Percentiles rank a stretch among this genome's conserved stretches.
phyloP scores from a whole-genome alignment of 306 rosid species.

The Glycine latifolia region DNA sequence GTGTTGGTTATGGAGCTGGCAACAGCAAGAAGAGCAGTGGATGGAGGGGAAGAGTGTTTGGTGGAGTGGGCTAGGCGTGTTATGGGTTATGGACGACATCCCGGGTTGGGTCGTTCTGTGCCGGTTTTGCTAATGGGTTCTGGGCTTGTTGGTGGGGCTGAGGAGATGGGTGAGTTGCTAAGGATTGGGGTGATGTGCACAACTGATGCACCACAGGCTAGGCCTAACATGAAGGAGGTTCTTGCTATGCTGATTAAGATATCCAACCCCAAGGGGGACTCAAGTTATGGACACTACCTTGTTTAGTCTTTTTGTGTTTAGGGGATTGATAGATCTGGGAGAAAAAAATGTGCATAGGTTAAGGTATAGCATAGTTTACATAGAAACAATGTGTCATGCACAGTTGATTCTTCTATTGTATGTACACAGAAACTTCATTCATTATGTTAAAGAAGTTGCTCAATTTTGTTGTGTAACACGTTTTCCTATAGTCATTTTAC shows the following conservation, averaged over 20 bases:
- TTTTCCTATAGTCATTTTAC: neutral
- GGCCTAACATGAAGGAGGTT: constrained; percentile 98
- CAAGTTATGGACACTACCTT: constrained; percentile 46
- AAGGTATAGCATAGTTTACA: constrained; percentile 43
- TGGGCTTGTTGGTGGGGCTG: constrained; percentile 71
- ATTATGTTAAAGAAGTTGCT: constrained; percentile 41
- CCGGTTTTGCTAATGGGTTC: constrained; percentile 71
- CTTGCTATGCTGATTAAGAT: constrained; percentile 70
- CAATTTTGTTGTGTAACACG: constrained; percentile 40
- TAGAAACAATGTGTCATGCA: constrained; percentile 33
- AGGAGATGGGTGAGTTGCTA: constrained; percentile 81
- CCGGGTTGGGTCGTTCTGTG: constrained; percentile 49
- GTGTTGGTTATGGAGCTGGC: constrained; percentile 89
- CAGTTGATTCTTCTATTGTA: constrained; percentile 49
- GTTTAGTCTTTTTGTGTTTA: constrained; percentile 46
- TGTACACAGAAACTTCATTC: constrained; percentile 60
- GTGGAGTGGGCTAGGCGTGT: constrained; percentile 88
- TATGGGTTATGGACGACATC: constrained; percentile 60
- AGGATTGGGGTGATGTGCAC: constrained; percentile 83
- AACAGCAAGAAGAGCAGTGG: constrained; percentile 85
- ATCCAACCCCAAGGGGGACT: constrained; percentile 47
- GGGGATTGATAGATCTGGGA: constrained; percentile 4
- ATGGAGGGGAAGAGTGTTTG: constrained; percentile 94
- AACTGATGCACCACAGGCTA: constrained; percentile 66
- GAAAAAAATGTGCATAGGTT: constrained; percentile 38